Evolutionary conservation across 495 filamentous ascomycete genomes (phyloP).

Genomic region (Talaromyces thailandensis): DNA sequence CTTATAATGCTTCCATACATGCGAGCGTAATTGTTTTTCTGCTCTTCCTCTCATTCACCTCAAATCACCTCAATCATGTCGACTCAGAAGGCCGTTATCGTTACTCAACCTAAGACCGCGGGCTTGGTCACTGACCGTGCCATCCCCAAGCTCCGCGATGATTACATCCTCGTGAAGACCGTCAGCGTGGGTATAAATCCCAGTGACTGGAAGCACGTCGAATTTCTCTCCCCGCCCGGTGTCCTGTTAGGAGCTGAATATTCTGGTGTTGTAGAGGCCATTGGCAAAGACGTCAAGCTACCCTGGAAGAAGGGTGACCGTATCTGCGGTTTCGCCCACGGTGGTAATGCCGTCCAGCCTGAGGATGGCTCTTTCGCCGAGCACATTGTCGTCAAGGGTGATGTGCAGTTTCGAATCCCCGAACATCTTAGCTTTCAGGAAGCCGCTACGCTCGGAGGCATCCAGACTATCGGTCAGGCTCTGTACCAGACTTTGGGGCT

Average conservation of each 20-base stretch:
- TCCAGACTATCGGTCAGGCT: neutral
- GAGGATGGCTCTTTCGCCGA: slow-evolving; percentile 34
- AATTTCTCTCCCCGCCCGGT: too few species aligned
- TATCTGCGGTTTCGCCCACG: slow-evolving; percentile 5
- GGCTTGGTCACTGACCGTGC: neutral
- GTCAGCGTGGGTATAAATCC: slow-evolving; percentile 37
- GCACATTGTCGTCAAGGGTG: slow-evolving; percentile 14
- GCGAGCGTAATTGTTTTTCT: too few species aligned
- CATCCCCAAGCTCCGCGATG: slow-evolving; percentile 13
- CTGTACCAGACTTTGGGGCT: neutral
- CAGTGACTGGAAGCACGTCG: slow-evolving; percentile 32
- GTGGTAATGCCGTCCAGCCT: neutral
- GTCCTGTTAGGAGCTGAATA: slow-evolving; percentile 42
- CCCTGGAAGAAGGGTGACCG: slow-evolving; percentile 7
- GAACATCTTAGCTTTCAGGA: slow-evolving; percentile 16
- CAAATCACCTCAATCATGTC: neutral
- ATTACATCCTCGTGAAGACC: slow-evolving; percentile 19
- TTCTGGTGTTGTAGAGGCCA: slow-evolving; percentile 27
- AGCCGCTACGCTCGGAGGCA: slow-evolving; percentile 20
- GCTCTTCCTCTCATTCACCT: too few species aligned
- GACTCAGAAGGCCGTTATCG: neutral
- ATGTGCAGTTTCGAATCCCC: slow-evolving; percentile 24
- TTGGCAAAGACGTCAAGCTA: slow-evolving; percentile 5
- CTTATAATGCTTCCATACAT: too few species aligned
- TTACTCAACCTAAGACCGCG: neutral